Base-by-base conservation (phyloP, 2,329 filamentous ascomycete genomes). In the Herpomyces periplanetae region DNA sequence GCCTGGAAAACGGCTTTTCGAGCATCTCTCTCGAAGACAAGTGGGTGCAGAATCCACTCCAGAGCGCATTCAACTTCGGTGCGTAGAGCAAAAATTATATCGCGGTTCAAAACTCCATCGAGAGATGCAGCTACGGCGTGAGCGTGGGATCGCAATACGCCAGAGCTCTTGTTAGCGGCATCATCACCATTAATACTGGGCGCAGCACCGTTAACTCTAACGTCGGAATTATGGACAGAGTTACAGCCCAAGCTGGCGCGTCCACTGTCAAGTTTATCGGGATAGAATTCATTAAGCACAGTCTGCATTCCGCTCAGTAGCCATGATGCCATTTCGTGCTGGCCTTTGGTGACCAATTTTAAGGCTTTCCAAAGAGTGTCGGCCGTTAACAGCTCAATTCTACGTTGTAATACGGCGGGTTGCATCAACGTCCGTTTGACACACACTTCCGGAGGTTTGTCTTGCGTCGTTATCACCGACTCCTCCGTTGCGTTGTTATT, bases 21-120 rank as follows among this genome's bases (percentile, higher is more conserved):
- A 22, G 66, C 80, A 35, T 96, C 80, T 14, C 80, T 58, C 5
- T 65, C 62, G 34, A 96, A 96, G 2, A 91, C 68, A 2, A 73
- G 73, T 2, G 80, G 80, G 32, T 96, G 80, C 34, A 64, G 71
- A 38, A 96, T 91, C 80, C 80, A 96, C 39, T 96, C 80, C 8
- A 96, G 44, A 19, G 65, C 68, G 13, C 65, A 55, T 35, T 87
- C 69, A 13, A 96, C 51, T 37, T 96, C 80, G 1, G 65, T 55
- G 35, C 96, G 80, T 8, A 96, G 54, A 2, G 80, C 73, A 10
- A 56, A 47, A 30, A 91, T 75, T 0, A 66, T 80, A 13, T 47
- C 48, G 4, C 53, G 41, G 31, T 96, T 80, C 21, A 96, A 75
- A n/a, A 69, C 65, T 4, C 58, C 52, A 12, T 41, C 51, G 27